Evolutionary conservation across 2,329 filamentous ascomycete genomes (phyloP).

Genomic region (Tolypocladium album): DNA sequence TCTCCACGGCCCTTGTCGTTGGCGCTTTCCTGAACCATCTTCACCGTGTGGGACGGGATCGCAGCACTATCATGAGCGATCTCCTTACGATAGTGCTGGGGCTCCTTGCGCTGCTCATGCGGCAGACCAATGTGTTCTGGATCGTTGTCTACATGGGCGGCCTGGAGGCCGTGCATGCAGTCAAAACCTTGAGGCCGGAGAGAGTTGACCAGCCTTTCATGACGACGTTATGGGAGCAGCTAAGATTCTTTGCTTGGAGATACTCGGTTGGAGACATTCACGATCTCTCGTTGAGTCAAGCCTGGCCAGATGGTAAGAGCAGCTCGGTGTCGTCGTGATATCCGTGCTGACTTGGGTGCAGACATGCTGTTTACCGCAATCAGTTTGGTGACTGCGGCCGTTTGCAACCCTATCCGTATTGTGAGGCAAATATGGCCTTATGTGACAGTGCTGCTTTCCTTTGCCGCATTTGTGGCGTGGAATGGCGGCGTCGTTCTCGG

Average conservation of each 20-base stretch:
- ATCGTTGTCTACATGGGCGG: constrained; percentile 67
- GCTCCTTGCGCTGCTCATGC: constrained; percentile 58
- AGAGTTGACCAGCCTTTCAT: constrained; percentile 18
- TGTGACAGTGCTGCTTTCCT: constrained; percentile 52
- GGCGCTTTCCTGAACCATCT: constrained; percentile 52
- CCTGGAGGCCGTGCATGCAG: constrained; percentile 40
- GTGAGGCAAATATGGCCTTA: constrained; percentile 45
- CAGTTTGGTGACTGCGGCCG: constrained; percentile 51
- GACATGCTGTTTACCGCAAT: constrained; percentile 47
- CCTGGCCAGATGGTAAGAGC: constrained; percentile 39
- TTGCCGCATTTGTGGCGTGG: constrained; percentile 68
- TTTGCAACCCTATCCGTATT: constrained; percentile 35
- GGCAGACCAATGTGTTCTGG: constrained; percentile 98
- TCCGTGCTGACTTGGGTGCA: constrained; percentile 14
- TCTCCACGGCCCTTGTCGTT: constrained; percentile 68
- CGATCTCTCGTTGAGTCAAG: constrained; percentile 36
- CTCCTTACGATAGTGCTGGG: constrained; percentile 45
- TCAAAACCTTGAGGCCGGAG: constrained; percentile 31
- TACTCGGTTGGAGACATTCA: constrained; percentile 43
- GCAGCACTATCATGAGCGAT: constrained; percentile 25
- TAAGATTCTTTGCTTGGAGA: constrained; percentile 27
- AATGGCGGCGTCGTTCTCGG: constrained; percentile 89
- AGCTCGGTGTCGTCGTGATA: not conserved
- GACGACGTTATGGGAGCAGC: constrained; percentile 19
- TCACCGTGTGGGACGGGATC: constrained; percentile 24